Conservation (phyloP, 257 asterid genomes). For the Solanum stenotomum region DNA sequence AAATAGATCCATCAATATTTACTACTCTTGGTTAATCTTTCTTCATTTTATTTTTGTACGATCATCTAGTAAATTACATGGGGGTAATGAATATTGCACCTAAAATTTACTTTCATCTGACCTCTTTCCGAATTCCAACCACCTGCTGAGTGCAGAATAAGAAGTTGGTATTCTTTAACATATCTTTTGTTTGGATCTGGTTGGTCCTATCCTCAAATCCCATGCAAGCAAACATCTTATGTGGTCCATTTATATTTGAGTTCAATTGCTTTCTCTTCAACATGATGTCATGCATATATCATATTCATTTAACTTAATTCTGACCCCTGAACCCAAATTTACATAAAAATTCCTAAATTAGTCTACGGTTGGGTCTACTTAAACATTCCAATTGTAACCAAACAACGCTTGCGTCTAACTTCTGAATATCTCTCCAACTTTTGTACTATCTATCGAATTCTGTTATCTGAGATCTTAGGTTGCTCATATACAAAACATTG, state of each 20-base stretch:
- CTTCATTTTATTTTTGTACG: background rate
- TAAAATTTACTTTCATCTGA: background rate
- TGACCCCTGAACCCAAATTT: background rate
- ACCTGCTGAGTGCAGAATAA: background rate
- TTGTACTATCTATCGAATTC: background rate
- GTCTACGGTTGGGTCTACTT: background rate
- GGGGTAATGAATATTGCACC: background rate
- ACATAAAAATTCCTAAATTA: background rate
- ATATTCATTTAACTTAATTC: background rate
- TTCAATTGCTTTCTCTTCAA: background rate
- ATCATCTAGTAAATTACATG: background rate
- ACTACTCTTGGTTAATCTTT: background rate
- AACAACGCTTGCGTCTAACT: background rate
- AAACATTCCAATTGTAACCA: background rate
- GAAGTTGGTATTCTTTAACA: background rate
- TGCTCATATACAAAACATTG: slow-evolving; percentile 20
- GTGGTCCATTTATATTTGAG: background rate
- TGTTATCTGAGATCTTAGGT: slow-evolving; percentile 7
- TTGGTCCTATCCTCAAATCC: background rate
- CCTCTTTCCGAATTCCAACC: background rate
- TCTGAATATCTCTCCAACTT: background rate
- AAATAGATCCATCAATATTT: background rate
- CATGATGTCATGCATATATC: background rate
- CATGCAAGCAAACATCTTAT: background rate
- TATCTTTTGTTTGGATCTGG: background rate